These are phyloP conservation scores for Peronospora belbahrii DNA, from an alignment of 352 stramenopile genomes.

Conservation along the genomic window DNA sequence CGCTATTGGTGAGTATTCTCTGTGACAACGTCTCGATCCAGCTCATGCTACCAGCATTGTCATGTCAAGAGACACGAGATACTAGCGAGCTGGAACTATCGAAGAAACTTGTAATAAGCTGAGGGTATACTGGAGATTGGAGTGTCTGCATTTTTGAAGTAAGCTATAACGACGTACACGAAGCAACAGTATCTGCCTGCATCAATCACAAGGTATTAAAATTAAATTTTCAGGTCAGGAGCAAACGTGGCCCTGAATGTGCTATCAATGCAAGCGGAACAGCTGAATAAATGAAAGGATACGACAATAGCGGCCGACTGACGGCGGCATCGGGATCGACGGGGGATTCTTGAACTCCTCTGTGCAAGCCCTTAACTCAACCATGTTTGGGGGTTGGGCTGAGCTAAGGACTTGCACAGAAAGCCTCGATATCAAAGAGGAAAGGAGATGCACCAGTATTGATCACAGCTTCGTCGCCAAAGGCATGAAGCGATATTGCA, in stretches of 20 bases:
- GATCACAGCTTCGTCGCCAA: conserved; percentile 57
- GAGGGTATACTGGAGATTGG: not conserved
- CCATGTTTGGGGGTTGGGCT: conserved; percentile 1
- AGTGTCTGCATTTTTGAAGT: not conserved
- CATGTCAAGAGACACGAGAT: conserved; percentile 3
- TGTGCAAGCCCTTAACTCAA: conserved; percentile 47
- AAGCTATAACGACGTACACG: too few relatives aligned
- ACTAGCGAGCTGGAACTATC: conserved; percentile 54
- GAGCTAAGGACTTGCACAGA: conserved; percentile 81
- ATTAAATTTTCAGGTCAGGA: conserved; percentile 25
- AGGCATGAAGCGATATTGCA: conserved; percentile 72
- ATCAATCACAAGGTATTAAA: conserved; percentile 20
- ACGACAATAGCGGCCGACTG: conserved; percentile 26
- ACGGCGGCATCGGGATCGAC: conserved; percentile 18
- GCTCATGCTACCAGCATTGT: not conserved
- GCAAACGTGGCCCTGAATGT: conserved; percentile 15
- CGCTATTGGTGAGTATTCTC: conserved; percentile 77
- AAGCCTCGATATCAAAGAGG: conserved; percentile 79
- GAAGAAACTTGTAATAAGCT: too few relatives aligned
- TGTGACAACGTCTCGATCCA: conserved; percentile 53
- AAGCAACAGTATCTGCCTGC: too few relatives aligned
- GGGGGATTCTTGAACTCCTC: conserved; percentile 23
- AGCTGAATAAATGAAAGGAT: conserved; percentile 21
- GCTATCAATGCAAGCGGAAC: conserved; percentile 6
- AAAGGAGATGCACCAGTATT: conserved; percentile 71